Base-by-base conservation (phyloP, 306 rosid species). In the Ochetophila trinervis region DNA sequence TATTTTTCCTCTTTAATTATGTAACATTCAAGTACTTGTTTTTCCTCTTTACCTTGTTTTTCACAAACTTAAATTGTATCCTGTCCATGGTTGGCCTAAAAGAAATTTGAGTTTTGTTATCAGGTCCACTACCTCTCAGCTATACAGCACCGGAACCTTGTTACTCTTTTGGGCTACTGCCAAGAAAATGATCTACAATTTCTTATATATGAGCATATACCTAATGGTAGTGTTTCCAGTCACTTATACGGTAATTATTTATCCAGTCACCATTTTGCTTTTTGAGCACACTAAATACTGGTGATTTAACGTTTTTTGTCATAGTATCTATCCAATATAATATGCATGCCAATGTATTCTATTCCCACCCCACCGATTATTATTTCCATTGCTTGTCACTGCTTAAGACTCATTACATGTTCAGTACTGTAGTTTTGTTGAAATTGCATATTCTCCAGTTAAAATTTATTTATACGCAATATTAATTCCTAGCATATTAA, bases 91-190 rank as follows among this genome's bases (percentile, higher is more conserved):
- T 66, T 76, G 59, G 62, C 72, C 77, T 76, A 66, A 86, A 50
- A n/a, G 20, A 50, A 15, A 5, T 50, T 67, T 73, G 56, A 62
- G 24, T 35, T 70, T 61, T 72, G 60, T 77, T 77, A 57, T 57
- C 83, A 91, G 98, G 98, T 87, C 74, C 91, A 76, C 58, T 87
- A 83, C 78, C 95, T 91, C 64, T 78, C 98, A 42, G 70, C 95
- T 15, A 85, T 89, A 76, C 90, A 74, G 14, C 96, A 91, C 62
- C 82, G 85, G 75, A 89, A 91, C 75, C 78, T 91, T 20, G 98
- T 89, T 23, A 73, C 69, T 83, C 96, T 89, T n/a, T 61, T 91
- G 70, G 98, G 98, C 42, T 91, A 91, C 78, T 91, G 98, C 79
- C 98, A 89, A 81, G 98, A 91, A 79, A 87, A 75, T 74, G 83